phyloP scores from a whole-genome alignment of 495 filamentous ascomycete species.

The Jackrogersella minutella region DNA sequence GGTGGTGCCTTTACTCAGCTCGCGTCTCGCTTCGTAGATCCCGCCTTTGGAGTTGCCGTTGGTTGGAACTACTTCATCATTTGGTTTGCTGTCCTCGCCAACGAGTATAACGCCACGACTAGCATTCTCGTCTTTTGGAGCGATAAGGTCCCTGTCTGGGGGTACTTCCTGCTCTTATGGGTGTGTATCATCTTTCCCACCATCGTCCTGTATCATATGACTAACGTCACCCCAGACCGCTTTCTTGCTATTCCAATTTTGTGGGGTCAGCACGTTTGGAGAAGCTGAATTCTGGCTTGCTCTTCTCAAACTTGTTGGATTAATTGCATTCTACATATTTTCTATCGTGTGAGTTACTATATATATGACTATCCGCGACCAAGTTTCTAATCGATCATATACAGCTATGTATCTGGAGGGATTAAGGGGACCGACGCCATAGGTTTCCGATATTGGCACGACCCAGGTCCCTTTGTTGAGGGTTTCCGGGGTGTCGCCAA shows the following conservation, averaged over 20 bases:
- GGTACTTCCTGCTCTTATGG: slow-evolving; percentile 74
- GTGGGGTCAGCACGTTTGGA: slow-evolving; percentile 62
- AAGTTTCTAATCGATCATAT: slow-evolving; percentile 30
- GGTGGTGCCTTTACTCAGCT: slow-evolving; percentile 68
- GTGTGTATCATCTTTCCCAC: slow-evolving; percentile 47
- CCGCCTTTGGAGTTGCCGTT: slow-evolving; percentile 83
- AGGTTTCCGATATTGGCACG: slow-evolving; percentile 73
- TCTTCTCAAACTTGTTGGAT: slow-evolving; percentile 70
- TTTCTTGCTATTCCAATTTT: slow-evolving; percentile 56
- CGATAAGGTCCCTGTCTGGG: slow-evolving; percentile 57
- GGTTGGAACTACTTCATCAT: slow-evolving; percentile 81
- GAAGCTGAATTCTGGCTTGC: slow-evolving; percentile 73
- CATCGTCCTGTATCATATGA: not conserved
- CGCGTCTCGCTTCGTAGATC: slow-evolving; percentile 75
- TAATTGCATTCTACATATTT: slow-evolving; percentile 73
- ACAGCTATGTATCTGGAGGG: slow-evolving; percentile 59
- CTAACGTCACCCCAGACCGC: slow-evolving; percentile 46
- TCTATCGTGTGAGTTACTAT: slow-evolving; percentile 62
- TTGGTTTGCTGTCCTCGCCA: slow-evolving; percentile 67
- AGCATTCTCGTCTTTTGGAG: slow-evolving; percentile 70
- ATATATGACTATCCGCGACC: slow-evolving; percentile 48
- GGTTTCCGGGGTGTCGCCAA: slow-evolving; percentile 70
- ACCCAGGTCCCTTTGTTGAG: slow-evolving; percentile 72
- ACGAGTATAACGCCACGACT: slow-evolving; percentile 66
- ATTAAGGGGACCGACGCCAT: slow-evolving; percentile 55